Evolutionary conservation across 2,329 filamentous ascomycete genomes (phyloP).

Genomic region (Paecilomyces formosus): DNA sequence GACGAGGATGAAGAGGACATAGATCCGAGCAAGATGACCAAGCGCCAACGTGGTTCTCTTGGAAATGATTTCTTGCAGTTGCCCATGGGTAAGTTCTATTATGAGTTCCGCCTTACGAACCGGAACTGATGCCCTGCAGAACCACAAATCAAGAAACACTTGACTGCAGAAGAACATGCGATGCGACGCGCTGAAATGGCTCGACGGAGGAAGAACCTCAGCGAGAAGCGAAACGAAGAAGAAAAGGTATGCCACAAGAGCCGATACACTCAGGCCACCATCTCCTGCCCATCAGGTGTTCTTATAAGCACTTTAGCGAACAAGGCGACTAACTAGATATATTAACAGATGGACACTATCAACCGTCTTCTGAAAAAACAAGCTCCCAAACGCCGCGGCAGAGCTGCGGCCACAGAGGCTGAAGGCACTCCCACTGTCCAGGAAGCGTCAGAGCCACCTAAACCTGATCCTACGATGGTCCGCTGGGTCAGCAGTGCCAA

Average conservation of each 20-base stretch:
- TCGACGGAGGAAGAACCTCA: slow-evolving; percentile 63
- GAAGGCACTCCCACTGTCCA: slow-evolving; percentile 34
- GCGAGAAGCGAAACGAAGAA: slow-evolving; percentile 70
- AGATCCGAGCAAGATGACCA: slow-evolving; percentile 60
- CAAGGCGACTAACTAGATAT: slow-evolving; percentile 9
- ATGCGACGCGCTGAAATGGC: slow-evolving; percentile 71
- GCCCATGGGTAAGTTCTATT: slow-evolving; percentile 44
- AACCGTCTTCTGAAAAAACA: slow-evolving; percentile 61
- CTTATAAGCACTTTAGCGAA: neutral
- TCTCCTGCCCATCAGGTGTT: no score
- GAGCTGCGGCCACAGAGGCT: slow-evolving; percentile 39
- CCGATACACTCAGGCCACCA: no score
- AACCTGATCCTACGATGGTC: slow-evolving; percentile 37
- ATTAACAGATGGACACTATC: slow-evolving; percentile 55
- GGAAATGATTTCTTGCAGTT: slow-evolving; percentile 45
- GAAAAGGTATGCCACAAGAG: slow-evolving; percentile 52
- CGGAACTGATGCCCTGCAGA: slow-evolving; percentile 34
- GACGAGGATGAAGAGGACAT: slow-evolving; percentile 41
- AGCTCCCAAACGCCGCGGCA: slow-evolving; percentile 51
- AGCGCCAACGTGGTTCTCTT: slow-evolving; percentile 58
- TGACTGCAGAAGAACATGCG: slow-evolving; percentile 65
- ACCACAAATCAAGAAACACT: slow-evolving; percentile 64
- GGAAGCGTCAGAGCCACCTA: slow-evolving; percentile 28
- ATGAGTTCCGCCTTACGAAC: neutral
- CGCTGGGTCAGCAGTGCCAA: slow-evolving; percentile 37